Evolutionary conservation across 2,329 filamentous ascomycete species (phyloP).

Genomic region (Talaromyces sp.): DNA sequence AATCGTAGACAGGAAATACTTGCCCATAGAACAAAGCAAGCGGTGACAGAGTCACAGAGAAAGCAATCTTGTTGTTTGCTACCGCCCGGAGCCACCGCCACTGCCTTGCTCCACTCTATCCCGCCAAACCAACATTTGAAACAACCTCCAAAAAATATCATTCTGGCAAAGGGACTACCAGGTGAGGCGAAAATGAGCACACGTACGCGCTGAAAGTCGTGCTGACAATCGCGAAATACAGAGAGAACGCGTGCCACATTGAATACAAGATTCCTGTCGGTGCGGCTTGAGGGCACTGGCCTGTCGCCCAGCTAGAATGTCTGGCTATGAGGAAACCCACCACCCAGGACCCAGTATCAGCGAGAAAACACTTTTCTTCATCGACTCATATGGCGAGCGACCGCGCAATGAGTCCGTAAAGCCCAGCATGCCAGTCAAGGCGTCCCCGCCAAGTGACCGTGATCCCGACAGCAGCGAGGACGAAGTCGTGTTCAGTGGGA

Average conservation of each 20-base stretch:
- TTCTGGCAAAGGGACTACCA: background rate
- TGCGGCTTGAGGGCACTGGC: background rate
- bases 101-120: background rate
- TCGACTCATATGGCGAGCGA: constrained; percentile 30
- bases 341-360: background rate
- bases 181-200: background rate
- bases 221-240: background rate
- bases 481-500: constrained; percentile 37
- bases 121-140: background rate
- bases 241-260: background rate
- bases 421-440: background rate
- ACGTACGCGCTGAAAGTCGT: background rate
- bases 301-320: constrained; percentile 1
- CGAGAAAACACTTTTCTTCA: constrained; percentile 25
- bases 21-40: background rate
- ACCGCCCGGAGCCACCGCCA: background rate
- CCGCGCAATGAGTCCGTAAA: background rate
- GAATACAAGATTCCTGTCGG: background rate
- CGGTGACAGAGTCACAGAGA: background rate
- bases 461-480: constrained; percentile 65
- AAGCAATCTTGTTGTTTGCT: background rate
- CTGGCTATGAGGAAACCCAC: constrained; percentile 4
- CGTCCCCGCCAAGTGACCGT: constrained; percentile 24
- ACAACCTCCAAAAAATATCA: background rate
- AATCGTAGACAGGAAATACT: background rate